Conservation (phyloP, 1,284 basidiomycete genomes). For the Cerrena zonata region DNA sequence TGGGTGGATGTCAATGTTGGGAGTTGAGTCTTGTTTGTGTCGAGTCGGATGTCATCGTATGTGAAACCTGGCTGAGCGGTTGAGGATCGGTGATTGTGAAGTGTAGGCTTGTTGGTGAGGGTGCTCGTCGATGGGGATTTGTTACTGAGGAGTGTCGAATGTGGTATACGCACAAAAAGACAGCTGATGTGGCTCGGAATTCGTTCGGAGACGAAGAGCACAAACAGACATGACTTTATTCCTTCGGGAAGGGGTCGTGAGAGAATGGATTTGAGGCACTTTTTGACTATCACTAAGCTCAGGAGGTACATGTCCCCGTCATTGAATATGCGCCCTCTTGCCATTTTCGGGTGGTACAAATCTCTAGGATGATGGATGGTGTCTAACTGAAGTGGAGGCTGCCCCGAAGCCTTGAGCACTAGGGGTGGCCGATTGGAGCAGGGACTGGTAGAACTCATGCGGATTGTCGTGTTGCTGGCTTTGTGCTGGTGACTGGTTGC, state of each 20-base stretch:
- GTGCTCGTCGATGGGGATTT: not conserved
- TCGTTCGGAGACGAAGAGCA: conserved; percentile 7
- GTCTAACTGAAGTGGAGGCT: conserved; percentile 3
- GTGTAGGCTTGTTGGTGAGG: conserved; percentile 4
- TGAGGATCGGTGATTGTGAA: conserved; percentile 2
- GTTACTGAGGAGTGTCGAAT: conserved; percentile 1
- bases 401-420: conserved; percentile 16
- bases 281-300: not conserved
- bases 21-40: not conserved
- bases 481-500: conserved; percentile 9
- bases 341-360: not conserved
- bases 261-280: not conserved
- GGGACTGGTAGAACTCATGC: conserved; percentile 12
- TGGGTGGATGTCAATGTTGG: conserved; percentile 4
- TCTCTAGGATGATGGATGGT: conserved; percentile 5
- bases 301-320: conserved; percentile 9
- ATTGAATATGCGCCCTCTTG: not conserved
- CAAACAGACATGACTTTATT: not conserved
- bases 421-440: conserved; percentile 12
- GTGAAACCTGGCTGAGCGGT: conserved; percentile 2
- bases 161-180: conserved; percentile 9
- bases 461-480: conserved; percentile 5
- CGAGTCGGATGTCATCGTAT: not conserved
- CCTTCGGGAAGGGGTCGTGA: not conserved
- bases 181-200: not conserved